Conservation (phyloP, 2,329 filamentous ascomycete genomes). For the Exophiala calicioides region DNA sequence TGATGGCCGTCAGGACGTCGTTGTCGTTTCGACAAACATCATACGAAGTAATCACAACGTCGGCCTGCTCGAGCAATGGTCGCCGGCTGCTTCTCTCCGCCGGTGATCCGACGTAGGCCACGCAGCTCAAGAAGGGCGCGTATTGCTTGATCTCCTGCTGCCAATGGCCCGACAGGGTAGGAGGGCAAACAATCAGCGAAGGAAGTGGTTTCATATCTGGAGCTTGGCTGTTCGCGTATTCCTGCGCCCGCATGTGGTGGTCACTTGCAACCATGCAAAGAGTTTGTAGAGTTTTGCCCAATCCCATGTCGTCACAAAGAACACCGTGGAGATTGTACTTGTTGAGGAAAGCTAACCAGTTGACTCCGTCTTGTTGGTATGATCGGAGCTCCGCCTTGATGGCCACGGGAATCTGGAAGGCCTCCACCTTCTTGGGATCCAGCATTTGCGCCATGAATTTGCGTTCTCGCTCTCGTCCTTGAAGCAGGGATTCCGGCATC, state of each 20-base stretch:
- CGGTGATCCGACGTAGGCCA: constrained; percentile 89
- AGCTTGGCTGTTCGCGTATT: constrained; percentile 79
- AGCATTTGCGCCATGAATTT: constrained; percentile 97
- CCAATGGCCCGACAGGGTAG: constrained; percentile 96
- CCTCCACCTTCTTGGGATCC: constrained; percentile 93
- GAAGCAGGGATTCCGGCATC: constrained; percentile 80
- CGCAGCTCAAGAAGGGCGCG: constrained; percentile 86
- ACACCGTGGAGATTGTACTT: constrained; percentile 97
- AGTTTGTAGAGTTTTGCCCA: constrained; percentile 96
- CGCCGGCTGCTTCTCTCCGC: constrained; percentile 73
- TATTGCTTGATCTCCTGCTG: constrained; percentile 96
- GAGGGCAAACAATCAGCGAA: constrained; percentile 92
- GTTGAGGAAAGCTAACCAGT: constrained; percentile 97
- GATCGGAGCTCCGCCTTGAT: constrained; percentile 96
- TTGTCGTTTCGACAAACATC: constrained; percentile 96
- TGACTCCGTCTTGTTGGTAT: constrained; percentile 98
- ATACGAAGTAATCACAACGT: constrained; percentile 96
- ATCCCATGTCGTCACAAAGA: constrained; percentile 98
- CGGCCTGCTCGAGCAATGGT: constrained; percentile 70
- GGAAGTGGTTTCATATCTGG: constrained; percentile 77
- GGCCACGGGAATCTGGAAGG: constrained; percentile 88
- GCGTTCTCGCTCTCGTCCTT: constrained; percentile 87
- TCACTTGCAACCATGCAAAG: constrained; percentile 98
- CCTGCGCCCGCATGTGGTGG: constrained; percentile 88
- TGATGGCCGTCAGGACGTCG: constrained; percentile 78